Evolutionary conservation across 768 basidiomycete species (phyloP).

Genomic region (Hydnomerulius pinastri): DNA sequence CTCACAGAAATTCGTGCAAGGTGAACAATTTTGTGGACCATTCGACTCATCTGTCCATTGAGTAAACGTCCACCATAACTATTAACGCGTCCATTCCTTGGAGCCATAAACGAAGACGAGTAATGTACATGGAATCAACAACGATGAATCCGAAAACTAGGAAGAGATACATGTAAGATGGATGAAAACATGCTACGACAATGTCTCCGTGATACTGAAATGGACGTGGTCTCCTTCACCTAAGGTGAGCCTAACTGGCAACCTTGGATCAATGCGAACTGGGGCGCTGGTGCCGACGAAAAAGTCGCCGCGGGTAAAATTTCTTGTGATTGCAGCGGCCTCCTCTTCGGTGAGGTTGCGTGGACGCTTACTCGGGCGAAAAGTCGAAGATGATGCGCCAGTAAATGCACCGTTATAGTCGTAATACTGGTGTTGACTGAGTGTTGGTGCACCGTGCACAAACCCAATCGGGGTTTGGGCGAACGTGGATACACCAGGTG

Average conservation of each 20-base stretch:
- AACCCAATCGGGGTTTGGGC: slow-evolving; percentile 41
- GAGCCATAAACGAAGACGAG: slow-evolving; percentile 4
- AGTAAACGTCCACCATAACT: background rate
- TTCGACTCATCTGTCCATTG: background rate
- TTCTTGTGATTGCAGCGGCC: slow-evolving; percentile 79
- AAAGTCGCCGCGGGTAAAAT: slow-evolving; percentile 80
- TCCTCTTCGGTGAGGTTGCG: slow-evolving; percentile 83
- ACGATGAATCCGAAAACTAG: slow-evolving; percentile 7
- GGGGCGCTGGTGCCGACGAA: slow-evolving; percentile 80
- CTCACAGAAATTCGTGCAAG: too few species aligned
- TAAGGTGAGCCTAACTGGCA: slow-evolving; percentile 77
- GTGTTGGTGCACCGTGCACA: slow-evolving; percentile 43
- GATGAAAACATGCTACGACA: slow-evolving; percentile 34
- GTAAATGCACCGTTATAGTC: slow-evolving; percentile 74
- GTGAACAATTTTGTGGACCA: background rate
- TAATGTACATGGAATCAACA: slow-evolving; percentile 24
- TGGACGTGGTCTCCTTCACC: slow-evolving; percentile 85
- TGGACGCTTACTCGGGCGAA: slow-evolving; percentile 79
- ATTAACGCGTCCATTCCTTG: slow-evolving; percentile 12
- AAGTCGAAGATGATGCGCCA: slow-evolving; percentile 71
- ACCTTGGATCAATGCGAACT: slow-evolving; percentile 78
- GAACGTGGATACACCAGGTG: slow-evolving; percentile 39
- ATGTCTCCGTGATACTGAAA: slow-evolving; percentile 53
- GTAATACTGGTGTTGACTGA: slow-evolving; percentile 67
- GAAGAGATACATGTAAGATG: slow-evolving; percentile 22